Evolutionary conservation across 305 asterid species (phyloP).

Genomic region (Solanum chacoense): DNA sequence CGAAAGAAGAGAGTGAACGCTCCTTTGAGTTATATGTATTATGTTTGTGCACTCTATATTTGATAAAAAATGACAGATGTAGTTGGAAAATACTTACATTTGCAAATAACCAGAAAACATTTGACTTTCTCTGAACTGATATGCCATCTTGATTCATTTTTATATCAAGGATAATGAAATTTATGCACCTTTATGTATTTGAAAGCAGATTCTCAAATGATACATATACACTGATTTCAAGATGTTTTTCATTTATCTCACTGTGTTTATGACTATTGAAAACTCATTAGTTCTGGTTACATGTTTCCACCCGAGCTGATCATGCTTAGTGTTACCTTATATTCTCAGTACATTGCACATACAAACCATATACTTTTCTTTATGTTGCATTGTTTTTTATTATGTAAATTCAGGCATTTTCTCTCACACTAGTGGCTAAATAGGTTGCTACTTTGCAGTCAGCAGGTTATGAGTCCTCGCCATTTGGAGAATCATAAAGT

Average conservation of each 20-base stretch:
- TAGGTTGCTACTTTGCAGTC: neutral
- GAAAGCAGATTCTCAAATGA: neutral
- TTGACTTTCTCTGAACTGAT: neutral
- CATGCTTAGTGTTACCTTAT: neutral
- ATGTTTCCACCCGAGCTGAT: neutral
- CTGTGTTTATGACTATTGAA: neutral
- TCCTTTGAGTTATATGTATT: too few species aligned
- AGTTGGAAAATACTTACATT: neutral
- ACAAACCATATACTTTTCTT: neutral
- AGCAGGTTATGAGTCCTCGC: neutral
- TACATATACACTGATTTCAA: neutral
- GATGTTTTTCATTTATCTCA: neutral
- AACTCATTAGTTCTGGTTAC: neutral
- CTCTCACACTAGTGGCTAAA: neutral
- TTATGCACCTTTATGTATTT: neutral
- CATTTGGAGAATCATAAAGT: neutral
- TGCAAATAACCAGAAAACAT: neutral
- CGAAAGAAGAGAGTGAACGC: neutral
- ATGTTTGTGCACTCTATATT: neutral
- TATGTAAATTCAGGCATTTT: neutral
- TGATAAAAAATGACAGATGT: neutral
- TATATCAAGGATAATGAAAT: neutral
- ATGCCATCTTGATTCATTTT: neutral
- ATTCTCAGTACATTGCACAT: neutral
- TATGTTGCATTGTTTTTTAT: neutral